Evolutionary conservation across 179 eudicot species (phyloP).

Genomic region (Sideroxylon spinosum): DNA sequence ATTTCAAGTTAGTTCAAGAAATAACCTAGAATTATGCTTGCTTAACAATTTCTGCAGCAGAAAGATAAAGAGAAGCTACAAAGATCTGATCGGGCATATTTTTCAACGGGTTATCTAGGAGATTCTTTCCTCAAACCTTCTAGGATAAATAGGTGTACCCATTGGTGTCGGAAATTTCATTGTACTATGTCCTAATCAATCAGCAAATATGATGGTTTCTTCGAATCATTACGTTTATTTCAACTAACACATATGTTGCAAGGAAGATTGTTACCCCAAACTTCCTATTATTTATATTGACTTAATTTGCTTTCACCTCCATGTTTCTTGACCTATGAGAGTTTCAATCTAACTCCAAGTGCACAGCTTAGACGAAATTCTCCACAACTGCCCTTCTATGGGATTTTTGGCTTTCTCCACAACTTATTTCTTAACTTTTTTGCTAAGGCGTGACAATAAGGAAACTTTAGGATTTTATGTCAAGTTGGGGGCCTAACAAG

Average conservation of each 20-base stretch:
- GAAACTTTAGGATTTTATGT: neutral
- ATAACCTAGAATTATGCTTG: neutral
- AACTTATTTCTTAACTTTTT: neutral
- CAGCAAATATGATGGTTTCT: neutral
- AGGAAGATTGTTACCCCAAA: neutral
- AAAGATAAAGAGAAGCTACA: neutral
- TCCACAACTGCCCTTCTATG: no score
- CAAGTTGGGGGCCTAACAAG: neutral
- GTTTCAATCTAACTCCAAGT: neutral
- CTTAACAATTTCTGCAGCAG: neutral
- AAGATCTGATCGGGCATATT: neutral
- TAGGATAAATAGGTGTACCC: neutral
- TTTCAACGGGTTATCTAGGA: no score
- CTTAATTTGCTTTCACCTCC: neutral
- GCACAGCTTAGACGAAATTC: neutral
- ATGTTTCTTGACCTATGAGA: neutral
- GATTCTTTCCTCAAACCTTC: neutral
- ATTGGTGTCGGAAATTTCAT: neutral
- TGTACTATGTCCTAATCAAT: neutral
- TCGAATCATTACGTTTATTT: neutral
- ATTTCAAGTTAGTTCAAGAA: neutral
- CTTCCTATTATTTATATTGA: neutral
- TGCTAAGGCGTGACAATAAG: neutral
- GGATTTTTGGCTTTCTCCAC: no score
- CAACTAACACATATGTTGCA: neutral